Conservation (phyloP, 2,329 filamentous ascomycete genomes). For the Monosporascus sp. region DNA sequence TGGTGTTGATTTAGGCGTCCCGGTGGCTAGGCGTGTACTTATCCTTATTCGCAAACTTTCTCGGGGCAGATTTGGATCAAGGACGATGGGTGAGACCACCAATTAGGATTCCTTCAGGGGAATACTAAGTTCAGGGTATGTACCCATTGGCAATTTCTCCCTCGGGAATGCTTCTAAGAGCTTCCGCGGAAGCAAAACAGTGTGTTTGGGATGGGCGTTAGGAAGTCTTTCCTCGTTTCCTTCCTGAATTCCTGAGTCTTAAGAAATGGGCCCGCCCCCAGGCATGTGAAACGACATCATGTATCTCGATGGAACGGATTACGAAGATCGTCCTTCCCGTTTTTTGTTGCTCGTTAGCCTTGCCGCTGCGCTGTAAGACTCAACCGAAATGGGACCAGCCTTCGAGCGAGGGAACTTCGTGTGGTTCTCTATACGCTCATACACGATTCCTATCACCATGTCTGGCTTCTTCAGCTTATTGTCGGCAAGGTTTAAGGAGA, state of each 20-base stretch:
- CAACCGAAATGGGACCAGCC: too few relatives aligned
- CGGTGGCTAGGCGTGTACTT: slow-evolving; percentile 12
- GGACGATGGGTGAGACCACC: background rate
- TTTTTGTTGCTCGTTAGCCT: background rate
- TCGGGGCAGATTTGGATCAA: slow-evolving; percentile 1
- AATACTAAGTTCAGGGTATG: background rate
- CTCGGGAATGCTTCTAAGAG: background rate
- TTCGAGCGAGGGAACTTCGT: too few relatives aligned
- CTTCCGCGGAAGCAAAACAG: background rate
- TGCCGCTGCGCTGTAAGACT: too few relatives aligned
- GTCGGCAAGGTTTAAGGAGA: too few relatives aligned
- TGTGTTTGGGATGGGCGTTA: background rate
- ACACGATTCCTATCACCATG: background rate
- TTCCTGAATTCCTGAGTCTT: background rate
- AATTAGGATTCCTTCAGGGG: background rate
- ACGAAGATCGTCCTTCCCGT: background rate
- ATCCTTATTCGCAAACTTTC: slow-evolving; percentile 4
- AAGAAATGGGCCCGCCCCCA: background rate
- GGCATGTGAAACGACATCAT: background rate
- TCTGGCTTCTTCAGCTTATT: background rate
- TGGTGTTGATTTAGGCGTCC: slow-evolving; percentile 26
- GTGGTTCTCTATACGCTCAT: background rate
- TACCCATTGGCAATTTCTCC: background rate
- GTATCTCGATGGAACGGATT: background rate
- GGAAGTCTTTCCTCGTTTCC: background rate